Base-by-base conservation (phyloP, 2,329 filamentous ascomycete species). In the Colletotrichum paranaense region DNA sequence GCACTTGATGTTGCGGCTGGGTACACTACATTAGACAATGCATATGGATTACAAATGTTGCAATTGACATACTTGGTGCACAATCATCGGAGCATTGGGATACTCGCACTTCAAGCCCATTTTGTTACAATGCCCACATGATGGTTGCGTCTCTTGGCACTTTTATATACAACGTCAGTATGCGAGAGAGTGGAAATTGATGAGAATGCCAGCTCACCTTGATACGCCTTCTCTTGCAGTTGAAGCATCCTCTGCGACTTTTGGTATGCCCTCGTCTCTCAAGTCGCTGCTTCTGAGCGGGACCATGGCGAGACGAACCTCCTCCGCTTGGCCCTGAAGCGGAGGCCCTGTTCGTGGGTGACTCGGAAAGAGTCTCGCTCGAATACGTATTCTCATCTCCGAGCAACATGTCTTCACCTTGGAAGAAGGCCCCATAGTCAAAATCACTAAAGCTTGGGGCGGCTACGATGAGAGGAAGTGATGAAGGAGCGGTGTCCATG, bases 141-240 rank as follows among this genome's bases (percentile, higher is more conserved):
- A 83, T 32, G 91, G 91, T 35, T 84, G 87, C n/a, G 85, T 90
- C 80, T 93, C 91, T 81, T 92, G 91, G 79, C 91, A 93, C 88
- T 92, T 72, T 58, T 32, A 46, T 49, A 11, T 4, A 28, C 24
- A 14, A 28, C 28, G 7, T 55, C 28, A 73, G 26, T 19, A 19
- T 8, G 14, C 22, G n/a, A 5, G 22, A 22, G 16, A 22, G 22
- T 0, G 32, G 9, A 0, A 46, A 9, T 22, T 12, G 24, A 7
- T n/a, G 6, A 14, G 19, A 4, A 14, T 24, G 22, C 12, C 1
- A 1, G 3, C 22, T 11, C 80, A 88, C 88, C 86, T 91, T 93
- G 79, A 93, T 92, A 72, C 91, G 88, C 53, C 91, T 84, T 68
- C 88, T 85, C 81, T 93, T 93, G 83, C 91, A 93, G 79, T 92